Evolutionary conservation across 176 grass and related monocot species (phyloP).

Genomic region (Cenchrus americanus): DNA sequence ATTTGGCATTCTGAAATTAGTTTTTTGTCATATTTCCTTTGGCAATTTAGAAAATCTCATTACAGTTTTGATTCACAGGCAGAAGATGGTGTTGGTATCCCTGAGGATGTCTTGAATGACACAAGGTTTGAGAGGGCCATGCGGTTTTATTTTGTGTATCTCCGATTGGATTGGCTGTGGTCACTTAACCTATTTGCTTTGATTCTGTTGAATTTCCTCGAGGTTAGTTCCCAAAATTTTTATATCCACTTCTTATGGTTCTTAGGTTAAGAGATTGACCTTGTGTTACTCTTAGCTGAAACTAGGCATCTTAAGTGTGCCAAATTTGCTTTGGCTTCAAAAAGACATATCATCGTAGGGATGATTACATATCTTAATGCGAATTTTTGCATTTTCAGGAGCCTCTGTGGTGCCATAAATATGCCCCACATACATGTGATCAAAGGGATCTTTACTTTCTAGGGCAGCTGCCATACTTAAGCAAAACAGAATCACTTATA

Average conservation of each 20-base stretch:
- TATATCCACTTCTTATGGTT: conserved; percentile 8
- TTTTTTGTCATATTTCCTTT: neutral
- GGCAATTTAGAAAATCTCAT: conserved; percentile 27
- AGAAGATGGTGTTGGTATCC: conserved; percentile 90
- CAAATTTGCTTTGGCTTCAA: conserved; percentile 21
- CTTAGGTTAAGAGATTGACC: neutral
- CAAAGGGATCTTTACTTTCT: conserved; percentile 90
- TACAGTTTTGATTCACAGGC: conserved; percentile 57
- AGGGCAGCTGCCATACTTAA: conserved; percentile 85
- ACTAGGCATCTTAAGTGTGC: conserved; percentile 24
- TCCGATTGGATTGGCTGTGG: conserved; percentile 84
- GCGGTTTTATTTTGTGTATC: conserved; percentile 85
- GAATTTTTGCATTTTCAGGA: conserved; percentile 64
- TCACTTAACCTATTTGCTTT: conserved; percentile 92
- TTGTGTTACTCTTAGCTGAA: conserved; percentile 32
- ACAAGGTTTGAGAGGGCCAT: conserved; percentile 74
- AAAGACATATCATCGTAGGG: neutral
- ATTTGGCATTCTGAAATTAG: conserved; percentile 5
- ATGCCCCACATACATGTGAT: conserved; percentile 62
- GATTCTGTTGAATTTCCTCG: conserved; percentile 89
- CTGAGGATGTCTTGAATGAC: conserved; percentile 83
- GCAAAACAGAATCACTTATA: conserved; percentile 61
- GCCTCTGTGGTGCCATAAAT: conserved; percentile 81
- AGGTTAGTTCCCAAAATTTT: conserved; percentile 57
- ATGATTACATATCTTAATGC: conserved; percentile 18